Evolutionary conservation across 371 early-diverging fungal genomes (phyloP).

Genomic region (Mucor sp.): DNA sequence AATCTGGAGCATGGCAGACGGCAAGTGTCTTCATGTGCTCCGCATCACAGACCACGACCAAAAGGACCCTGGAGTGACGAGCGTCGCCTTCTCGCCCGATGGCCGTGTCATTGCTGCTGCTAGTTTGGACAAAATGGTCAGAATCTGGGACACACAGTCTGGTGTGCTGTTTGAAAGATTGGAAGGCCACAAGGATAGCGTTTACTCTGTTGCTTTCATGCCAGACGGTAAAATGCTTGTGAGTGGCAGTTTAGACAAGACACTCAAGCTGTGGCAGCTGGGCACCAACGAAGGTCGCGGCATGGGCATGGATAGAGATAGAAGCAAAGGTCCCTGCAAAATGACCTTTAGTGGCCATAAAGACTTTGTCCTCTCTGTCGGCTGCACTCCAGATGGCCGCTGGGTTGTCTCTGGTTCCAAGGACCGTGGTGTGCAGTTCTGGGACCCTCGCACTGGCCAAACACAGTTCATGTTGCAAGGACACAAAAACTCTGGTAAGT

Average conservation of each 20-base stretch:
- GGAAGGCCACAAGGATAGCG: slow-evolving; percentile 93
- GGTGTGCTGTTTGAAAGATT: slow-evolving; percentile 80
- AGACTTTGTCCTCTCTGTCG: slow-evolving; percentile 97
- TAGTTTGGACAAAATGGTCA: slow-evolving; percentile 86
- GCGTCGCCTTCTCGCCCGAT: slow-evolving; percentile 85
- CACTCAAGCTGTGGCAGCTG: slow-evolving; percentile 92
- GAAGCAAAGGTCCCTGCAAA: slow-evolving; percentile 48
- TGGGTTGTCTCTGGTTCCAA: slow-evolving; percentile 96
- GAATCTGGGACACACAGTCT: slow-evolving; percentile 85
- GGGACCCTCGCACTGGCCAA: slow-evolving; percentile 84
- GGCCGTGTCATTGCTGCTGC: slow-evolving; percentile 74
- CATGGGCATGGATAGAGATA: slow-evolving; percentile 29
- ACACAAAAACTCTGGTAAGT: slow-evolving; percentile 91
- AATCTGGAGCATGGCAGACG: slow-evolving; percentile 84
- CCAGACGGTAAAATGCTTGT: slow-evolving; percentile 89
- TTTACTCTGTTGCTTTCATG: slow-evolving; percentile 92
- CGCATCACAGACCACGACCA: slow-evolving; percentile 73
- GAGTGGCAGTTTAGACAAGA: slow-evolving; percentile 92
- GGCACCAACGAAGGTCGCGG: slow-evolving; percentile 33
- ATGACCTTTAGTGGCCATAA: slow-evolving; percentile 61
- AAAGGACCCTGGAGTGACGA: slow-evolving; percentile 92
- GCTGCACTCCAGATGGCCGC: slow-evolving; percentile 87
- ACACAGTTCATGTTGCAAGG: slow-evolving; percentile 94
- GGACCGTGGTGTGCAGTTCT: slow-evolving; percentile 95
- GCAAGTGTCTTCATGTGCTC: slow-evolving; percentile 69